Base-by-base conservation (phyloP, 148 eudicot species). In the Camellia granthamiana region DNA sequence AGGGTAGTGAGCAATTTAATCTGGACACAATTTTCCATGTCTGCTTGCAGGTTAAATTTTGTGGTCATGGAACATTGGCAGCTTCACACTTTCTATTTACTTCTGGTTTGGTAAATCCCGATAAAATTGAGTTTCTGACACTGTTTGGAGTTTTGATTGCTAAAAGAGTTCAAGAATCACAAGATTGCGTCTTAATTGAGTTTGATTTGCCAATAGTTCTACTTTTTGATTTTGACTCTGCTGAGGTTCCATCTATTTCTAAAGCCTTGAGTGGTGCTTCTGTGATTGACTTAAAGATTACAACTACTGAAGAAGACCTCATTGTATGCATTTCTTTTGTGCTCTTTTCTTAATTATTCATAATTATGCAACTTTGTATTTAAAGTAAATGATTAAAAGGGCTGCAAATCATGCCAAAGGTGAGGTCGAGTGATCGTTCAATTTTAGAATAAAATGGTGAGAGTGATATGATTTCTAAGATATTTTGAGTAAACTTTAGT, bases 41-140 rank as follows among this genome's bases (percentile, higher is more conserved):
- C 38, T 30, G 38, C 38, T 30, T 30, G 38, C 90, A 94, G 97
- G 95, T 92, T 4, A 59, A 87, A 70, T 87, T 95, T 15, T 95
- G 97, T 82, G 98, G 98, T 23, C 98, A 93, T 83, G 98, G 93
- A 80, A 92, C 98, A 52, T 82, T 95, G 83, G 98, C 98, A 52
- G 94, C 98, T 65, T 81, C 98, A 9, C 95, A 95, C 83, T 84
- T 85, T 76, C 92, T 94, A 52, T 95, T 92, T 71, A 60, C 90
- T 18, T 85, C 88, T 65, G 91, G 85, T 62, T 80, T 92, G 81
- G 93, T 90, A 60, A 83, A 84, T 16, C 82, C 85, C 6, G 77
- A 86, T 62, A 69, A 69, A 11, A 80, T 95, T 10, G 95, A 93
- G 83, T 95, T 87, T 76, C 89, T 84, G 16, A 95, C 98, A 6